Evolutionary conservation across 306 rosid species (phyloP), one percentile per base, ranked within the genome.

Genomic region (Argentina anserina): DNA sequence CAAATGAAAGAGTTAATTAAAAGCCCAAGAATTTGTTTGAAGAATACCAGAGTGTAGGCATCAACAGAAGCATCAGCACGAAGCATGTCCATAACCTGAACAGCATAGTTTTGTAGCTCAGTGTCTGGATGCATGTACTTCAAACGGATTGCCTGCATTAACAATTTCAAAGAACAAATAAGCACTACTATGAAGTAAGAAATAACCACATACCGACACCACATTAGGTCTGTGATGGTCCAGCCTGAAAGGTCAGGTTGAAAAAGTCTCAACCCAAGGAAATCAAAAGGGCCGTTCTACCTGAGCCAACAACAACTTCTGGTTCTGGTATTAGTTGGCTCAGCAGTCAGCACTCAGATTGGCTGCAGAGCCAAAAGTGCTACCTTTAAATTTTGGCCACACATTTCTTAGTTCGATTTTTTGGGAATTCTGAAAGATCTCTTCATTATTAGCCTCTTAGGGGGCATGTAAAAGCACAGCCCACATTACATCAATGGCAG

Each of bases 81-180:
- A 75, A 94, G 96, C 90, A 91, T 83, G 71, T 91, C 97, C 84
- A 94, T 83, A 70, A 91, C 90, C 83, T 87, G 95, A 81, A 87
- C 53, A 20, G 88, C 91, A 60, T 76, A 91, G 84, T 80, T 83
- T 85, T 84, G 97, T 39, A 94, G 96, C 85, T 90, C 97, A 70
- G 85, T 84, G 65, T 94, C 99, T 41, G 99, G 96, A 80, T 83
- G 96, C 77, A 80, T 77, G 83, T 94, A 94, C 74, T 88, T 89
- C 34, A 85, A 81, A 61, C 87, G 99, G 79, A 94, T 86, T 47
- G 90, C 91, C 99, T 94, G 90, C 81, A 88, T 77, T 68, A 79
- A 70, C 42, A 75, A 80, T 71, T 49, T 61, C 59, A 53, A 67
- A 40, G 20, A 59, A 64, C 7, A 59, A 79, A 85, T 65, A 20